These are phyloP conservation scores for Nigrospora oryzae DNA, from an alignment of 2,329 filamentous ascomycete genomes.

Conservation along the genomic window DNA sequence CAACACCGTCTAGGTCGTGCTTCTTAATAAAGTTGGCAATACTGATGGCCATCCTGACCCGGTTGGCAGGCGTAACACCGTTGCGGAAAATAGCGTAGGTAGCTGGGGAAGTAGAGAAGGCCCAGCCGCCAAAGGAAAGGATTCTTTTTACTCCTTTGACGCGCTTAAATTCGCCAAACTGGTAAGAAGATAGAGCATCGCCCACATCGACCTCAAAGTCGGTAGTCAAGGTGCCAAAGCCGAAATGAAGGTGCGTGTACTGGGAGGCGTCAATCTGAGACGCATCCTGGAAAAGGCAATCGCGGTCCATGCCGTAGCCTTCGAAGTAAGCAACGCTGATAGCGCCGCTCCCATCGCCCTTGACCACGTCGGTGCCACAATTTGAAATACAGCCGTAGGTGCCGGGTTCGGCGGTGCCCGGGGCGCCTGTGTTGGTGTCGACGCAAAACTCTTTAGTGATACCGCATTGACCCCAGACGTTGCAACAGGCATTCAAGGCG, in stretches of 20 bases:
- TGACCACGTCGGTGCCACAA: conserved; percentile 7
- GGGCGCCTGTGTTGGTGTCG: conserved; percentile 1
- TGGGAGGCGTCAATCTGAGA: conserved; percentile 4
- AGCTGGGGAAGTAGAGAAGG: conserved; percentile 25
- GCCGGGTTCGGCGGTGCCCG: neutral
- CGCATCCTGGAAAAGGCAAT: conserved; percentile 7
- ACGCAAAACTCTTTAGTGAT: conserved; percentile 1
- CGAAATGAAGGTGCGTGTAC: conserved; percentile 17
- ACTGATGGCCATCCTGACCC: conserved; percentile 18
- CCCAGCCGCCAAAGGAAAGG: conserved; percentile 35
- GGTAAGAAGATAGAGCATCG: conserved; percentile 7
- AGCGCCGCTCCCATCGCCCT: neutral
- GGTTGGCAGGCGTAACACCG: conserved; percentile 22
- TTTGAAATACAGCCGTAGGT: conserved; percentile 4
- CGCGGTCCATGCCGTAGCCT: conserved; percentile 5
- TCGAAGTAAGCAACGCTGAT: conserved; percentile 8
- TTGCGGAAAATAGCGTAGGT: conserved; percentile 29
- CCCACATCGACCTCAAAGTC: conserved; percentile 15
- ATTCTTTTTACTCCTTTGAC: conserved; percentile 23
- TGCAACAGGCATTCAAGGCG: conserved; percentile 9
- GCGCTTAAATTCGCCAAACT: conserved; percentile 23
- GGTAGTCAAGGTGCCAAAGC: conserved; percentile 22
- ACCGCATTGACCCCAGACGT: conserved; percentile 9
- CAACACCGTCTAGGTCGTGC: conserved; percentile 17
- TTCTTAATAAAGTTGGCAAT: conserved; percentile 23